Evolutionary conservation across 306 rosid species (phyloP).

Genomic region (Rosa chinensis): DNA sequence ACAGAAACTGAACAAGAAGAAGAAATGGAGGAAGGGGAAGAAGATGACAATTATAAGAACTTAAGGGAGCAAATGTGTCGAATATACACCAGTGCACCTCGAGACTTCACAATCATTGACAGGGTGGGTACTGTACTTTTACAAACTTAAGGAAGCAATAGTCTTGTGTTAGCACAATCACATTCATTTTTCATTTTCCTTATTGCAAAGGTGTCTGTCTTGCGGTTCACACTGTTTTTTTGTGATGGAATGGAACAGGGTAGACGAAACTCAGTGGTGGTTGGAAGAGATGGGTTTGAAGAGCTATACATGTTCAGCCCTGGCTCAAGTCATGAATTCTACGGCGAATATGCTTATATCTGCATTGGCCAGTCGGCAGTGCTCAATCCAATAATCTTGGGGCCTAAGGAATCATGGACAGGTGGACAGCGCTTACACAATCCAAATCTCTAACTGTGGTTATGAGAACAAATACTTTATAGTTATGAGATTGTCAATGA

Average conservation of each 20-base stretch:
- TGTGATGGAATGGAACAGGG: conserved; percentile 51
- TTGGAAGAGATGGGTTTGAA: conserved; percentile 75
- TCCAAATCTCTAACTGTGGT: conserved; percentile 52
- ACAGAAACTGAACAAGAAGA: conserved; percentile 34
- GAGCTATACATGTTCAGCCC: conserved; percentile 80
- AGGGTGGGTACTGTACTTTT: conserved; percentile 44
- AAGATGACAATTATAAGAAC: conserved; percentile 59
- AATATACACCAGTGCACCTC: conserved; percentile 71
- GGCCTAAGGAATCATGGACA: conserved; percentile 55
- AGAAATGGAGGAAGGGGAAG: conserved; percentile 51
- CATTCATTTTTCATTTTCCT: background rate
- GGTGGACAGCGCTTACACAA: conserved; percentile 65
- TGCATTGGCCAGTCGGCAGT: conserved; percentile 73
- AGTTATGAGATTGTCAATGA: background rate
- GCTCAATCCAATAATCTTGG: conserved; percentile 56
- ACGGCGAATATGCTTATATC: conserved; percentile 58
- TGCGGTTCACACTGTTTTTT: background rate
- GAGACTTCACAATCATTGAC: conserved; percentile 67
- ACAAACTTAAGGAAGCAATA: background rate
- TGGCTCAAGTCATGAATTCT: conserved; percentile 57
- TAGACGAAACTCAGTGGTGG: conserved; percentile 72
- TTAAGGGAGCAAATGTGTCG: conserved; percentile 54
- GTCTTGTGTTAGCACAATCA: background rate
- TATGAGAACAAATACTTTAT: background rate
- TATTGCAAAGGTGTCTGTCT: background rate